Evolutionary conservation across 805 yeast genomes (phyloP), one percentile per base, ranked within the genome.

Genomic region (Yamadazyma endophytica): DNA sequence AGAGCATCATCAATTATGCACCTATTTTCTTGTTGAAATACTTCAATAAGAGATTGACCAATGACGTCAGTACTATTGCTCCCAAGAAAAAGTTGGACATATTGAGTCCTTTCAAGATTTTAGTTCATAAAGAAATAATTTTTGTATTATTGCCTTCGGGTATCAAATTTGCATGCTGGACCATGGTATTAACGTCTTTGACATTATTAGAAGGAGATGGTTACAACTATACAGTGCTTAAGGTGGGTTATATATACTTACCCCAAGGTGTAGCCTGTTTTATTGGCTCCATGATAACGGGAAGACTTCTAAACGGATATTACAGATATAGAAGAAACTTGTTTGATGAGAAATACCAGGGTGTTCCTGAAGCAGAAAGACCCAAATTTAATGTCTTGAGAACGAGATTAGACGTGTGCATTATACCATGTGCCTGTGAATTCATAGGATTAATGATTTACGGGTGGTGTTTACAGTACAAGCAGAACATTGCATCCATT

Each of bases 211-310:
- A 73, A 19, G 56, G 58, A 7, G 40, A 58, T 4, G 42, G 43
- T 4, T 84, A 85, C 42, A 55, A 65, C 17, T 71, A 76, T 37
- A 42, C 68, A 1, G 70, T 78, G 1, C 57, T 75, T 26, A 65
- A 75, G 27, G 74, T 84, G 23, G 95, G 95, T 3, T 55, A 77
- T 12, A 75, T 86, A 33, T 87, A 78, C 47, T 61, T 87, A 24
- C 82, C 95, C 3, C 77, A 81, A 13, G 96, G 96, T 11, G 43
- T 74, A 0, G 82, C 81, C 8, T 74, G 85, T 4, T 51, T 83
- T 11, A 23, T 65, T 0, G 86, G 90, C 15, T 73, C 89, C 0
- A 39, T 85, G 0, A 21, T 50, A 0, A 56, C 77, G 3, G 95
- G 95, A 1, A 60, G 64, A 40, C 24, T 75, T 4, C 48, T 83